Percentiles rank a stretch among this genome's conserved stretches.
Conservation (phyloP, 2,329 filamentous ascomycete genomes). For the Rutstroemia sp. region DNA sequence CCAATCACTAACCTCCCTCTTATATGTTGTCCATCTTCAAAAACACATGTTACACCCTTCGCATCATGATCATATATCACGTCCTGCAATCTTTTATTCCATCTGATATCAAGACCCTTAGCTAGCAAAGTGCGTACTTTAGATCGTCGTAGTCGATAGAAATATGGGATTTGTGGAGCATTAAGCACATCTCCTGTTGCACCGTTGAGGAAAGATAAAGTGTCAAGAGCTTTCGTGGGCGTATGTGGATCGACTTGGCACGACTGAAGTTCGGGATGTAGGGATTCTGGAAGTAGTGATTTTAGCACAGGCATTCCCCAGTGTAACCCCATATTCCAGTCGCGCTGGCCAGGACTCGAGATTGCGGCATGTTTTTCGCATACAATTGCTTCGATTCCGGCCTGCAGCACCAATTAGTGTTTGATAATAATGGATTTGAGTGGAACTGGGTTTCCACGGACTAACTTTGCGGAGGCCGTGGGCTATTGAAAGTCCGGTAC, state of each 20-base stretch:
- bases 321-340: constrained; percentile 34
- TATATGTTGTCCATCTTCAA: constrained; percentile 27
- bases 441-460: neutral
- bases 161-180: constrained; percentile 23
- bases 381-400: constrained; percentile 17
- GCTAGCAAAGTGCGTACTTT: constrained; percentile 32
- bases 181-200: constrained; percentile 26
- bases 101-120: constrained; percentile 31
- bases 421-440: neutral
- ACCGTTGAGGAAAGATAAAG: constrained; percentile 30
- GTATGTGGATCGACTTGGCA: constrained; percentile 28
- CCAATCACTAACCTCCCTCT: constrained; percentile 29
- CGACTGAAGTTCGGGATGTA: constrained; percentile 24
- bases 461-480: constrained; percentile 34
- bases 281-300: constrained; percentile 26
- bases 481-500: constrained; percentile 34
- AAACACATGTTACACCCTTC: constrained; percentile 25
- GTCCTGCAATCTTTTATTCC: constrained; percentile 32
- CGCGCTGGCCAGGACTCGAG: constrained; percentile 22
- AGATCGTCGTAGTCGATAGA: constrained; percentile 30
- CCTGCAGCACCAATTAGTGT: neutral
- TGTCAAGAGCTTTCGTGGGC: constrained; percentile 25
- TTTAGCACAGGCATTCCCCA: constrained; percentile 30
- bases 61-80: constrained; percentile 27
- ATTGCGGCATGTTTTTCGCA: constrained; percentile 24